Percentiles rank a stretch among this genome's conserved stretches.
Evolutionary conservation across 23 red algal species (phyloP).

Genomic region (Gracilaria gracilis): DNA sequence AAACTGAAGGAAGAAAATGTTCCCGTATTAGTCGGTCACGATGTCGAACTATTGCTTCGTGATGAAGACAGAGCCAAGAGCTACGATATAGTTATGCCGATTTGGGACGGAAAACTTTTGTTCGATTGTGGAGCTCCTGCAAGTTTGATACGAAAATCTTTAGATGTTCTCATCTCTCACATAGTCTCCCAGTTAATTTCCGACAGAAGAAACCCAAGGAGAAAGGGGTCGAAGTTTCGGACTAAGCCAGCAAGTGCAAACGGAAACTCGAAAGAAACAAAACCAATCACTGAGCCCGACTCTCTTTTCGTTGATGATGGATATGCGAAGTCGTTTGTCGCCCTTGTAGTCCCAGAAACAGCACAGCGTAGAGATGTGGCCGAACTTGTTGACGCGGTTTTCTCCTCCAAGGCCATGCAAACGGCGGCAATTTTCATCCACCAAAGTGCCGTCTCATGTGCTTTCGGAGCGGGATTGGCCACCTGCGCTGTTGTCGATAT

Average conservation of each 20-base stretch:
- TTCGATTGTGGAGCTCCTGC: constrained; percentile 52
- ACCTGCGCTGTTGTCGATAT: constrained; percentile 81
- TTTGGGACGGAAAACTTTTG: constrained; percentile 63
- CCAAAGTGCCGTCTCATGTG: constrained; percentile 74
- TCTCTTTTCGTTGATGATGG: constrained; percentile 29
- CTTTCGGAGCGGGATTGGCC: constrained; percentile 76
- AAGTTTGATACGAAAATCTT: constrained; percentile 53
- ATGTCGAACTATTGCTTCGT: constrained; percentile 34
- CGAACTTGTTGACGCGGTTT: constrained; percentile 67
- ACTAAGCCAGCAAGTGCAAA: not conserved
- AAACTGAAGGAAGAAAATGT: not conserved
- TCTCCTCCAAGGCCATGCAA: constrained; percentile 23
- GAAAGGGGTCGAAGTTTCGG: constrained; percentile 38
- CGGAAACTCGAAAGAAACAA: not conserved
- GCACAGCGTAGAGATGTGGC: constrained; percentile 66
- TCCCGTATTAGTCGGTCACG: constrained; percentile 37
- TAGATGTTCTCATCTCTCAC: constrained; percentile 48
- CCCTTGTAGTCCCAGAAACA: constrained; percentile 70
- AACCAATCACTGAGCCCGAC: not conserved
- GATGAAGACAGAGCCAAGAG: constrained; percentile 41
- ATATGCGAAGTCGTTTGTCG: constrained; percentile 42
- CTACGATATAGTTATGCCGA: constrained; percentile 57
- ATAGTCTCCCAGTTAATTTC: constrained; percentile 44
- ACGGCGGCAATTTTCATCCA: constrained; percentile 69
- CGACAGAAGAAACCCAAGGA: constrained; percentile 11